Evolutionary conservation across 2,329 filamentous ascomycete species (phyloP).

Genomic region (Teratosphaeria viscida): DNA sequence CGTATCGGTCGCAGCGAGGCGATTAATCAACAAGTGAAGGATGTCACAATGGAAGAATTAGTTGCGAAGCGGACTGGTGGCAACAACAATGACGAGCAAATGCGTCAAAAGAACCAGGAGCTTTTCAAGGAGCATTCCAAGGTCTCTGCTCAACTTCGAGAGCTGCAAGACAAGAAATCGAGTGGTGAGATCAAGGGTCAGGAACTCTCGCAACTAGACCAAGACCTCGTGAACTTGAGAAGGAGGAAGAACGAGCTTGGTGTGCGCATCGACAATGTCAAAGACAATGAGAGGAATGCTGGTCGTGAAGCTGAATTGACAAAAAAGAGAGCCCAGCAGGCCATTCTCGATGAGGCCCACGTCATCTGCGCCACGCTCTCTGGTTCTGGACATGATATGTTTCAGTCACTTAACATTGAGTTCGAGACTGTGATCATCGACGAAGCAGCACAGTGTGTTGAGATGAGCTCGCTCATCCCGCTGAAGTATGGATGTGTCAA

Average conservation of each 20-base stretch:
- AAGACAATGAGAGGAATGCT: conserved; percentile 73
- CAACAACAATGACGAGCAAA: conserved; percentile 27
- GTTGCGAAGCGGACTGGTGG: conserved; percentile 60
- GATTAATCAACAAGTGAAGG: conserved; percentile 78
- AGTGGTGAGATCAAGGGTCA: conserved; percentile 37
- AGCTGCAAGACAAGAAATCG: conserved; percentile 59
- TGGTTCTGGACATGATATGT: conserved; percentile 94
- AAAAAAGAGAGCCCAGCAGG: conserved; percentile 74
- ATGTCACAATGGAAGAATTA: conserved; percentile 87
- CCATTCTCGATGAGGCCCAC: conserved; percentile 81
- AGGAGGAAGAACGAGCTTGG: conserved; percentile 67
- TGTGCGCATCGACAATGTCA: conserved; percentile 73
- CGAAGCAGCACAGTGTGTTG: conserved; percentile 95
- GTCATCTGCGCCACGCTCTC: conserved; percentile 92
- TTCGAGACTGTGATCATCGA: conserved; percentile 99
- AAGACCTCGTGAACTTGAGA: conserved; percentile 69
- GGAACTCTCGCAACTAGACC: conserved; percentile 56
- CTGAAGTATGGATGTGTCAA: conserved; percentile 96
- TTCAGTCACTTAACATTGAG: conserved; percentile 85
- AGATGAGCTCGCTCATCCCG: conserved; percentile 90
- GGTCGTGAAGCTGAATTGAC: conserved; percentile 79
- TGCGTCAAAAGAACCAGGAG: conserved; percentile 45
- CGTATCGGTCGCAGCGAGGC: conserved; percentile 84
- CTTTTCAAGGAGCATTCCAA: conserved; percentile 60
- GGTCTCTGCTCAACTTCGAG: conserved; percentile 54